Percentiles rank a stretch among this genome's conserved stretches.
phyloP scores from a whole-genome alignment of 106 monocot species.

The Dactylorhiza incarnata region DNA sequence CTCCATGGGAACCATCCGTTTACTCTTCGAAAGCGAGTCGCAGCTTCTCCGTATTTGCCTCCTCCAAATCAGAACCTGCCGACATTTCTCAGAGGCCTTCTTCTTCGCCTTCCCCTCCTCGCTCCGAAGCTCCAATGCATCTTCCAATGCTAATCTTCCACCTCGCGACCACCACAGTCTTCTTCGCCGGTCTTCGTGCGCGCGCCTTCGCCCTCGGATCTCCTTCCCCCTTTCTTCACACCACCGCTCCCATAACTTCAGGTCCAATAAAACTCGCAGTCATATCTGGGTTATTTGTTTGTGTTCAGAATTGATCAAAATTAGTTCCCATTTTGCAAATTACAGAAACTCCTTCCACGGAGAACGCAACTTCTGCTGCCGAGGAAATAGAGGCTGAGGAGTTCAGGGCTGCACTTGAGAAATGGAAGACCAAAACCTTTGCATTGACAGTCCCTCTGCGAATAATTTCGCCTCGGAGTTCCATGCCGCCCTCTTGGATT shows the following conservation, averaged over 20 bases:
- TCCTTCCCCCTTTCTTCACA: neutral
- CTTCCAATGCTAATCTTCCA: slow-evolving; percentile 19
- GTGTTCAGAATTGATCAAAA: neutral
- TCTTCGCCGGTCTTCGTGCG: slow-evolving; percentile 29
- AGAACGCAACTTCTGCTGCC: slow-evolving; percentile 2
- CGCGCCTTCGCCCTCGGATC: slow-evolving; percentile 13
- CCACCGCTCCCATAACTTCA: slow-evolving; percentile 5
- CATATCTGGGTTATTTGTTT: neutral
- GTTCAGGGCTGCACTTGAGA: slow-evolving; percentile 46
- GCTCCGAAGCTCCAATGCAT: neutral
- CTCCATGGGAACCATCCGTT: neutral
- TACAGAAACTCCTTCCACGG: slow-evolving; percentile 10
- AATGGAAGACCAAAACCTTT: slow-evolving; percentile 77
- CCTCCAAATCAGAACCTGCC: neutral
- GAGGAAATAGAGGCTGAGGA: slow-evolving; percentile 43
- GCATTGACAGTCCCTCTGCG: slow-evolving; percentile 75
- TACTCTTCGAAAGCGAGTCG: neutral
- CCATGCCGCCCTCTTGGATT: slow-evolving; percentile 81
- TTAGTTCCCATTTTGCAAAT: neutral
- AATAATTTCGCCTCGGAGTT: slow-evolving; percentile 66
- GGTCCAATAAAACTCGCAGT: neutral
- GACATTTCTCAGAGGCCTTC: neutral
- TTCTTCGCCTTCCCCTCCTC: neutral
- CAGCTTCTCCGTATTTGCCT: neutral
- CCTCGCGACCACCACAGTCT: slow-evolving; percentile 16